Evolutionary conservation across 257 asterid genomes (phyloP).

Genomic region (Solanum virginianum): DNA sequence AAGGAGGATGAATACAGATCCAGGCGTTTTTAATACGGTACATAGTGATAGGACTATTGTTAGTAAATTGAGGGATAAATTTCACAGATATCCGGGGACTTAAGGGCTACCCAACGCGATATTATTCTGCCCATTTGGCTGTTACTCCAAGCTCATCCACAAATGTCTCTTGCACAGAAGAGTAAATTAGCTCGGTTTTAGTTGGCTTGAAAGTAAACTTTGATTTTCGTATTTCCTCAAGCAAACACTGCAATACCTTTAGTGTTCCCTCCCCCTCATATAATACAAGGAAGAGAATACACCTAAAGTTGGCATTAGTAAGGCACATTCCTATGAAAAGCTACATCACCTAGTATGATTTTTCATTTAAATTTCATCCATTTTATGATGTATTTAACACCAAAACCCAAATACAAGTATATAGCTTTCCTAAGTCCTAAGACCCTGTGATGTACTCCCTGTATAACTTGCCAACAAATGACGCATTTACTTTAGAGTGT

Average conservation of each 20-base stretch:
- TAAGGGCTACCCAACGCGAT: neutral
- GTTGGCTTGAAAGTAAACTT: neutral
- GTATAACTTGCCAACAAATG: neutral
- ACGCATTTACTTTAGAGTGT: neutral
- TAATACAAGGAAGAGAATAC: neutral
- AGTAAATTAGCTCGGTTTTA: neutral
- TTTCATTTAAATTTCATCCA: neutral
- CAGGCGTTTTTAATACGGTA: neutral
- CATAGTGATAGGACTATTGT: neutral
- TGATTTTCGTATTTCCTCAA: neutral
- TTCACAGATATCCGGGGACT: neutral
- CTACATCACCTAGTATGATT: neutral
- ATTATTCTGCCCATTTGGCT: neutral
- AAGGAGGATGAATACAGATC: neutral
- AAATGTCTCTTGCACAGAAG: neutral
- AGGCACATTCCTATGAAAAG: neutral
- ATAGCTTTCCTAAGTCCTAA: neutral
- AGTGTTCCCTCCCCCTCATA: neutral
- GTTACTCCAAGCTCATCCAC: neutral
- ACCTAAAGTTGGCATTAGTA: neutral
- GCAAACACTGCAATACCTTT: neutral
- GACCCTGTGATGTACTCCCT: neutral
- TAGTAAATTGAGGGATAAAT: neutral
- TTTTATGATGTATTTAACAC: neutral
- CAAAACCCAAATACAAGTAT: neutral